Conservation (phyloP, 1,139 yeast species). For the Scheffersomyces lignicola region DNA sequence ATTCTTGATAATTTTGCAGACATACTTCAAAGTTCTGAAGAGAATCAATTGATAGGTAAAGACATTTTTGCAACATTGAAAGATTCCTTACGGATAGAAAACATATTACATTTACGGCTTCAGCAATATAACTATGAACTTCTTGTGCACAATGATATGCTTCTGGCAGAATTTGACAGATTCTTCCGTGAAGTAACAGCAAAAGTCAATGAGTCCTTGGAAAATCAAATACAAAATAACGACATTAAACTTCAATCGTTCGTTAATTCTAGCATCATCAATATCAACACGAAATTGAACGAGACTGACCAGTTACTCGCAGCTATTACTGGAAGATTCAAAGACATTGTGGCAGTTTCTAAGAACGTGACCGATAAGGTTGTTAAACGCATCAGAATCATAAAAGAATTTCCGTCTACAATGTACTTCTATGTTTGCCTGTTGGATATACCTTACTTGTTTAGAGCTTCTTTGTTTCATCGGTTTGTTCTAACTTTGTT, state of each 20-base stretch:
- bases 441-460: no score
- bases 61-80: slow-evolving; percentile 3
- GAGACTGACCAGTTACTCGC: slow-evolving; percentile 12
- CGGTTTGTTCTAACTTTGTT: no score
- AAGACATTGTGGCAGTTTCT: neutral
- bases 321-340: slow-evolving; percentile 6
- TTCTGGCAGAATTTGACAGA: slow-evolving; percentile 10
- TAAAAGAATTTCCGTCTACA: no score
- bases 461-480: no score
- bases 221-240: slow-evolving; percentile 6
- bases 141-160: slow-evolving; percentile 7
- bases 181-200: slow-evolving; percentile 8
- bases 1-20: neutral
- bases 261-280: slow-evolving; percentile 9
- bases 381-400: neutral
- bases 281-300: slow-evolving; percentile 12
- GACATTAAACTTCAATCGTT: slow-evolving; percentile 8
- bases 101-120: slow-evolving; percentile 4
- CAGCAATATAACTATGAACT: slow-evolving; percentile 5
- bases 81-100: slow-evolving; percentile 5
- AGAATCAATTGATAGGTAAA: neutral
- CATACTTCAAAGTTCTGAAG: neutral
- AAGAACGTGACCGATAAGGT: neutral
- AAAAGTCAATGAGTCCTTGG: slow-evolving; percentile 8
- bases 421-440: no score